Evolutionary conservation across 805 yeast species (phyloP).

Genomic region (Cyberlindnera euphorbiae): DNA sequence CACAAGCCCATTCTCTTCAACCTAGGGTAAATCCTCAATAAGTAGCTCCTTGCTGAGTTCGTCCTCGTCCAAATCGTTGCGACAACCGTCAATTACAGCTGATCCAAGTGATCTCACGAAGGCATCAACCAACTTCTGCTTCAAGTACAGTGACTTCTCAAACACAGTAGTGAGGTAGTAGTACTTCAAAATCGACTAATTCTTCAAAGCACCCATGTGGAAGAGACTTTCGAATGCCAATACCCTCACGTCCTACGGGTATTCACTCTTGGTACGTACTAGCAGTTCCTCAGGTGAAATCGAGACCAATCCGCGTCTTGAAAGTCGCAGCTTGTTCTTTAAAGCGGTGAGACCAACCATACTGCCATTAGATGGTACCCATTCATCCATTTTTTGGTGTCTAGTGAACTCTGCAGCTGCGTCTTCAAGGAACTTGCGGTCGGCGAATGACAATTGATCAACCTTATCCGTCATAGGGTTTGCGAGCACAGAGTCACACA

Average conservation of each 20-base stretch:
- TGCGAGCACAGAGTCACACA: conserved; percentile 38
- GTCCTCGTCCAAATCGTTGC: conserved; percentile 57
- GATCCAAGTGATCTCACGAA: conserved; percentile 53
- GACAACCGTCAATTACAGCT: conserved; percentile 62
- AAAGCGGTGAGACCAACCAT: conserved; percentile 53
- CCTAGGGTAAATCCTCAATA: conserved; percentile 5
- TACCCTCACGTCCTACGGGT: conserved; percentile 49
- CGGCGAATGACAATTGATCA: conserved; percentile 22
- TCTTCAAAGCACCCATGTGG: conserved; percentile 71
- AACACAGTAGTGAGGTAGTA: conserved; percentile 52
- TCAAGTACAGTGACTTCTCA: conserved; percentile 51
- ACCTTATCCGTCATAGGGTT: conserved; percentile 20
- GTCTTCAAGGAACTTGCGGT: conserved; percentile 36
- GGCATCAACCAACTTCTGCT: conserved; percentile 41
- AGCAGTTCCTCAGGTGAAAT: conserved; percentile 53
- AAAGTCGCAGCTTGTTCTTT: conserved; percentile 53
- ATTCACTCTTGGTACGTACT: conserved; percentile 43
- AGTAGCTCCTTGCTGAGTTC: conserved; percentile 38
- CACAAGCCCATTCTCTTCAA: conserved; percentile 36
- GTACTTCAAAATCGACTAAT: conserved; percentile 53
- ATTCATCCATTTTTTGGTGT: conserved; percentile 72
- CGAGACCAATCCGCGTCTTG: conserved; percentile 47
- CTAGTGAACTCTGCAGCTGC: conserved; percentile 68
- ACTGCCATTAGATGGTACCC: conserved; percentile 73
- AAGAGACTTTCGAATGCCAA: conserved; percentile 70